Base-by-base conservation (phyloP, 805 yeast genomes). In the Candida xiaguanensis region DNA sequence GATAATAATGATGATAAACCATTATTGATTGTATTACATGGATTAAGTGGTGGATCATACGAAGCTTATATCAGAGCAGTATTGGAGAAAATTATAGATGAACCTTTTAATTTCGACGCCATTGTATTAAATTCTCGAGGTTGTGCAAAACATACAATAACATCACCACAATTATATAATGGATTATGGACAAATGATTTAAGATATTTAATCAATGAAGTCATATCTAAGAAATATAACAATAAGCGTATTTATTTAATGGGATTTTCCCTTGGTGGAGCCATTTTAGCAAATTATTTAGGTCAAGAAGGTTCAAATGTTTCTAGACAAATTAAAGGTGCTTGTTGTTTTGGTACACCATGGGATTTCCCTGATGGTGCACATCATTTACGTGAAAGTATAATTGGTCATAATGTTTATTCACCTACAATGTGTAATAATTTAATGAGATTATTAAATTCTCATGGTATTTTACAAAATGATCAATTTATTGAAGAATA, bases 41-140 rank as follows among this genome's bases (percentile, higher is more conserved):
- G 93, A 2, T 65, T 85, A 27, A 82, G 85, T 19, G 91, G 93
- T 42, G 95, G 95, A 1, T 79, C 87, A 12, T 85, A 80, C 49
- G 93, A 85, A 55, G 78, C 85, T 15, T 80, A 80, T 41, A 75
- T 84, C 34, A 70, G 88, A 45, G 73, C 82, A 7, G 62, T 79
- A 27, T 59, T 77, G 26, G 61, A 64, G 33, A 57, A 61, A 15
- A 58, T 81, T 34, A 67, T 73, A 23, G 50, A 56, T 1, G 59
- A 59, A 4, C 60, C 62, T 12, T 61, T 63, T 39, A 51, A 65
- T 45, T 70, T 79, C 54, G 78, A 82, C 59, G 82, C 68, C 15
- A 53, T 80, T 34, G 83, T 80, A 14, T 52, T 85, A 35, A 83
- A 82, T 54, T 71, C 85, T 13, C 68, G 95, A 52, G 95, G 95